Conservation (phyloP, 768 basidiomycete genomes). For the Calocybe gangraenosa region DNA sequence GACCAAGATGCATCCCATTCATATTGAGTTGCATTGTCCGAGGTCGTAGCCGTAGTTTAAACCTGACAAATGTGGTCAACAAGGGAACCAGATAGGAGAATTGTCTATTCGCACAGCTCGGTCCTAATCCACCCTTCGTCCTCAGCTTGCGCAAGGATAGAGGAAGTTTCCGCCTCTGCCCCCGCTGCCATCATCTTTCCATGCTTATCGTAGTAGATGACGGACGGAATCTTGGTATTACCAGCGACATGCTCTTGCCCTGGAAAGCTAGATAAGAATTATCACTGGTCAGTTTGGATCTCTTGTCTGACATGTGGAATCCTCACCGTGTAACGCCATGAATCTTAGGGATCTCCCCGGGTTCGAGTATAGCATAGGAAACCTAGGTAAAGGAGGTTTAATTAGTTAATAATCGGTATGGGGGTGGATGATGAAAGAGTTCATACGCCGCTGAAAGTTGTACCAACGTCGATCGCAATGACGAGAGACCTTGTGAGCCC, state of each 20-base stretch:
- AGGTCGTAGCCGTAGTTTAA: slow-evolving; percentile 77
- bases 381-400: slow-evolving; percentile 38
- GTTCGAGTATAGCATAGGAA: slow-evolving; percentile 80
- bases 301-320: background rate
- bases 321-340: slow-evolving; percentile 73
- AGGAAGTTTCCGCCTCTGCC: slow-evolving; percentile 67
- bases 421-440: slow-evolving; percentile 1
- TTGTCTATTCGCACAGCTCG: slow-evolving; percentile 53
- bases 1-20: slow-evolving; percentile 78
- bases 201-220: slow-evolving; percentile 67
- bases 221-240: slow-evolving; percentile 78
- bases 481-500: slow-evolving; percentile 64
- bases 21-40: slow-evolving; percentile 76
- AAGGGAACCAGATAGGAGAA: slow-evolving; percentile 1
- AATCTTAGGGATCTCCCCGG: slow-evolving; percentile 77
- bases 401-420: slow-evolving; percentile 2
- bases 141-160: slow-evolving; percentile 60
- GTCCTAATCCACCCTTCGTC: slow-evolving; percentile 75
- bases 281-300: slow-evolving; percentile 14
- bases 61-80: slow-evolving; percentile 34
- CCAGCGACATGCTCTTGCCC: slow-evolving; percentile 85
- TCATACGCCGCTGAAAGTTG: slow-evolving; percentile 74
- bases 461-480: slow-evolving; percentile 78
- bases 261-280: slow-evolving; percentile 50
- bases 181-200: slow-evolving; percentile 70